Percentiles rank a stretch among this genome's conserved stretches.
Conservation (phyloP, 2,329 filamentous ascomycete species). For the Penicillium sp. region DNA sequence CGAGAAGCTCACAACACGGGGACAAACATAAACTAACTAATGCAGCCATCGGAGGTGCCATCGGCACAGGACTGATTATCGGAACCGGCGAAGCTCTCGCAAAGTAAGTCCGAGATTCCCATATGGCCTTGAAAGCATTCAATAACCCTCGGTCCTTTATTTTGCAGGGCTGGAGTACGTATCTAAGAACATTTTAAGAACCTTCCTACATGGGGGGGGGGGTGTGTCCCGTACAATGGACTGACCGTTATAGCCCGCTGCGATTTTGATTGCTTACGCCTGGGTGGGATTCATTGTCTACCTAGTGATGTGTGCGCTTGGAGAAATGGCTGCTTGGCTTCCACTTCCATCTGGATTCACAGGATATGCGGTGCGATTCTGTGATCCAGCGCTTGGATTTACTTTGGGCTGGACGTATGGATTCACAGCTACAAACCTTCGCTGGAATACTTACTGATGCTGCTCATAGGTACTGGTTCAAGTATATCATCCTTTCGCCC, state of each 20-base stretch:
- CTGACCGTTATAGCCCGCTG: conserved; percentile 32
- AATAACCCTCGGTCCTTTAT: conserved; percentile 13
- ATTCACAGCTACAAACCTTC: not conserved
- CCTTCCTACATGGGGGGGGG: too few relatives aligned
- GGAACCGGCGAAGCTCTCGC: conserved; percentile 41
- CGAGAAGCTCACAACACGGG: not conserved
- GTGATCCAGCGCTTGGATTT: conserved; percentile 78
- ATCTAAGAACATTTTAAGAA: too few relatives aligned
- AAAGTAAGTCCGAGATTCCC: conserved; percentile 27
- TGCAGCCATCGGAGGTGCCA: conserved; percentile 43
- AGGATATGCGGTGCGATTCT: conserved; percentile 76
- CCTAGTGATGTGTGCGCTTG: conserved; percentile 76
- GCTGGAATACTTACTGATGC: not conserved
- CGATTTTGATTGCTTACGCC: conserved; percentile 46
- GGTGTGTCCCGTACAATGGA: too few relatives aligned
- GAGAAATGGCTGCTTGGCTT: conserved; percentile 82
- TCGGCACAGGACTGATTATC: conserved; percentile 45
- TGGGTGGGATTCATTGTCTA: conserved; percentile 63
- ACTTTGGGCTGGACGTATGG: conserved; percentile 68
- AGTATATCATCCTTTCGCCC: conserved; percentile 80
- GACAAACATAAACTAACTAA: not conserved
- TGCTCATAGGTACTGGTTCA: conserved; percentile 57
- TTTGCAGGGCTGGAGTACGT: conserved; percentile 39
- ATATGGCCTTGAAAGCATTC: not conserved
- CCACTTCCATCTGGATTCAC: conserved; percentile 77